Base-by-base conservation (phyloP, 2,329 filamentous ascomycete genomes). In the Claviceps sp. region DNA sequence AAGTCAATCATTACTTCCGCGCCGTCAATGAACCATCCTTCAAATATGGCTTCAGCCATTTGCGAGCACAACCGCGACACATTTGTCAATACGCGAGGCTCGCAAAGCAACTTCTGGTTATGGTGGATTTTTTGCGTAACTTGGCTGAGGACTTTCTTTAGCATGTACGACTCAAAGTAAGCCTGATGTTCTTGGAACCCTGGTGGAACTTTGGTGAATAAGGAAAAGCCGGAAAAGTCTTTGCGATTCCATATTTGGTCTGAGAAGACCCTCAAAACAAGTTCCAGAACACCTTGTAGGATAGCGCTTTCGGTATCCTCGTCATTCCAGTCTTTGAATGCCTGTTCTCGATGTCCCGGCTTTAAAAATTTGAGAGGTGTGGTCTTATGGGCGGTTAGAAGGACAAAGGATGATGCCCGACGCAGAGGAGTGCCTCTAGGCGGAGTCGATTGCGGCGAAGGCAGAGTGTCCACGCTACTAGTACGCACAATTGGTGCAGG, bases 21-120 rank as follows among this genome's bases (percentile, higher is more conserved):
- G 1, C 91, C 91, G 57, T 93, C 85, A 56, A 96, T 80, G 62
- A 97, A 97, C 88, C 90, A 96, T 16, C 93, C 93, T 67, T 97
- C 93, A 58, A 93, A 96, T 13, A 95, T 84, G 5, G 89, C 87
- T 65, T 98, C 93, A 0, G 85, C 81, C 64, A 97, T 78, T 62
- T 97, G 88, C 2, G 80, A 73, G 37, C 84, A 81, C 56, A 96
- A 85, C 13, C 89, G 81, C 1, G 86, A 84, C 62, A 98, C 74
- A 58, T 98, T 98, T 4, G 85, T 91, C 48, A 98, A 72, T 1
- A 94, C 79, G 55, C 85, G 82, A 1, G 93, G 87, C 63, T 97
- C 90, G 52, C 81, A 79, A 1, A 97, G 73, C 0, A 84, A 70
- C 52, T 83, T 81, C 60, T 87, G 81, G 56, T 90, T 80, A 2